Percentiles rank a stretch among this genome's conserved stretches.
phyloP scores from a whole-genome alignment of 2,329 filamentous ascomycete species.

The Orbilia blumenaviensis region DNA sequence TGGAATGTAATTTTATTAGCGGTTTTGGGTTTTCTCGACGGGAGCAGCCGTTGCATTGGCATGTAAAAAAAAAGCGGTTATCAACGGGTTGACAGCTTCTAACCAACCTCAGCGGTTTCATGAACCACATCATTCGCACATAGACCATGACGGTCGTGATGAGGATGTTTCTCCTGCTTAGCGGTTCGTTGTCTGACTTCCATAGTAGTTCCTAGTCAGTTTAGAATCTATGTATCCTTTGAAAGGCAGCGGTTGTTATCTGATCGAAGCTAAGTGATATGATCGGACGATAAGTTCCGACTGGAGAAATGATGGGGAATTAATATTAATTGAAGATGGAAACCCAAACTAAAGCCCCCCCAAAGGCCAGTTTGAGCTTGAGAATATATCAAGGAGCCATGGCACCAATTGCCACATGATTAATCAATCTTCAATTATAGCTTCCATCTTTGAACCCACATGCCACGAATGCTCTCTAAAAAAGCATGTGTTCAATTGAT shows the following conservation, averaged over 20 bases:
- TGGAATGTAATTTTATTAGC: constrained; percentile 14
- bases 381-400: constrained; percentile 11
- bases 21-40: not conserved
- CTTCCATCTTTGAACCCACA: constrained; percentile 15
- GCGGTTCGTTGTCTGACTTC: constrained; percentile 19
- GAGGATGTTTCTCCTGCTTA: constrained; percentile 3
- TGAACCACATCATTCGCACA: constrained; percentile 37
- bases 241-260: not conserved
- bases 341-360: not conserved
- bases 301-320: too few relatives aligned
- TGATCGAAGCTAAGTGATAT: too few relatives aligned
- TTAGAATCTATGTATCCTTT: not conserved
- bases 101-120: constrained; percentile 41
- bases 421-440: not conserved
- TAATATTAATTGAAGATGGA: constrained; percentile 1
- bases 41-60: not conserved
- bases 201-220: not conserved
- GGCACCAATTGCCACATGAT: not conserved
- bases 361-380: not conserved
- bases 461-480: not conserved
- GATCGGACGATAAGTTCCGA: not conserved
- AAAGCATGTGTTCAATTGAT: constrained; percentile 25
- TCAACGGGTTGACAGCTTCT: not conserved
- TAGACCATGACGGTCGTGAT: constrained; percentile 6
- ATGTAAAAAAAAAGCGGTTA: not conserved